A percentile compares a stretch with the other conserved stretches of the same genome.
Evolutionary conservation across 2,329 filamentous ascomycete genomes (phyloP).

Genomic region (Alternaria postmessia): DNA sequence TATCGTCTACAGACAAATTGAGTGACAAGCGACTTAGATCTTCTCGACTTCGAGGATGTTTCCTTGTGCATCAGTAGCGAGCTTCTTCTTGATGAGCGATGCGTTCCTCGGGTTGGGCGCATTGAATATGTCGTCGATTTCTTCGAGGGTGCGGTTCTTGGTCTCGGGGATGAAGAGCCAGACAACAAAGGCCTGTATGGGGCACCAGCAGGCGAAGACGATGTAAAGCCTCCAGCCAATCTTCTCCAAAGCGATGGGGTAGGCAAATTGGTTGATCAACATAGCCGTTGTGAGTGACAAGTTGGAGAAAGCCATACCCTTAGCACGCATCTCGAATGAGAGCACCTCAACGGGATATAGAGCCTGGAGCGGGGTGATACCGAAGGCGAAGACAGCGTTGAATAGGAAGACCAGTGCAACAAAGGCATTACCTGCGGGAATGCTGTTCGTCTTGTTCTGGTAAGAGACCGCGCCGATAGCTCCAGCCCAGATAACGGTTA

Average conservation of each 20-base stretch:
- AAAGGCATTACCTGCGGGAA: slow-evolving; percentile 35
- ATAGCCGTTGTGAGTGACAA: slow-evolving; percentile 30
- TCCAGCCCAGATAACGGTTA: slow-evolving; percentile 38
- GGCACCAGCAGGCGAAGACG: slow-evolving; percentile 34
- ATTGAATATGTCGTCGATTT: slow-evolving; percentile 37
- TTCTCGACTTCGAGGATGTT: slow-evolving; percentile 38
- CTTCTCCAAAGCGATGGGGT: slow-evolving; percentile 32
- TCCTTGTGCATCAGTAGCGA: slow-evolving; percentile 27
- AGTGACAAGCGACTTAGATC: slow-evolving; percentile 16
- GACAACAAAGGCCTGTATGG: slow-evolving; percentile 27
- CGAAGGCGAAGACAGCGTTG: slow-evolving; percentile 43
- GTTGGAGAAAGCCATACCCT: slow-evolving; percentile 41
- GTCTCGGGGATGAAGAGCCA: slow-evolving; percentile 39
- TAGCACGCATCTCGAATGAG: slow-evolving; percentile 47
- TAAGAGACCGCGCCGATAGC: slow-evolving; percentile 29
- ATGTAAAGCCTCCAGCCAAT: slow-evolving; percentile 39
- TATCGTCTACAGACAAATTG: neutral
- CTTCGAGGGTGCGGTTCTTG: slow-evolving; percentile 39
- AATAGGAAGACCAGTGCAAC: slow-evolving; percentile 48
- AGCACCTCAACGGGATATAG: slow-evolving; percentile 48
- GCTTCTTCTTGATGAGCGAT: slow-evolving; percentile 35
- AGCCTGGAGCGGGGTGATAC: slow-evolving; percentile 47
- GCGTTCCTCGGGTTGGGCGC: slow-evolving; percentile 32
- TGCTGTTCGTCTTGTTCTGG: slow-evolving; percentile 20
- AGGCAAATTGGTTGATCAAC: slow-evolving; percentile 44